Conservation (phyloP, 108 stramenopile genomes). For the Conticribra weissflogii region DNA sequence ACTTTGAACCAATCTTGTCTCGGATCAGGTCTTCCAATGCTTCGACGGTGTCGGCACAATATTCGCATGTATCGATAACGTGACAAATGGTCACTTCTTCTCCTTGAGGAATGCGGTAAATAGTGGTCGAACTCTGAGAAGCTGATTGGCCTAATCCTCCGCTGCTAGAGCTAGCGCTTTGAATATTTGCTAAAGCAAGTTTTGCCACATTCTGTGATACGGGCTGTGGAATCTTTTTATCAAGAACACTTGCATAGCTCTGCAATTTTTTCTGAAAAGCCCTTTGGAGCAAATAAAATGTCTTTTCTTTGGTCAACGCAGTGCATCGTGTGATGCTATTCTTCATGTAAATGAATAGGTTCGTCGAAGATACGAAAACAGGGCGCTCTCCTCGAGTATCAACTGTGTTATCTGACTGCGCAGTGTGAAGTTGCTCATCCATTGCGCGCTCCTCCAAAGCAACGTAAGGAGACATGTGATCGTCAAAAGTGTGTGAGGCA, state of each 20-base stretch:
- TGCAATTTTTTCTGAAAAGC: conserved; percentile 88
- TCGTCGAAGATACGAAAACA: conserved; percentile 92
- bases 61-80: conserved; percentile 96
- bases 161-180: conserved; percentile 23
- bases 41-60: conserved; percentile 95
- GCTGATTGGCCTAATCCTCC: conserved; percentile 5
- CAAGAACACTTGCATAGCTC: conserved; percentile 85
- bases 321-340: conserved; percentile 93
- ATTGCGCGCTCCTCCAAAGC: conserved; percentile 89
- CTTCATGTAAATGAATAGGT: conserved; percentile 97
- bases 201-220: conserved; percentile 41
- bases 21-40: conserved; percentile 94
- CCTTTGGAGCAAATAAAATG: conserved; percentile 89
- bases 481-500: conserved; percentile 91
- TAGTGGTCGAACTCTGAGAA: conserved; percentile 19
- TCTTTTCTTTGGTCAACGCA: conserved; percentile 93
- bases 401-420: conserved; percentile 76
- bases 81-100: conserved; percentile 93
- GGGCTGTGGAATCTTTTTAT: conserved; percentile 73
- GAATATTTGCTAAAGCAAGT: conserved; percentile 54
- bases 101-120: conserved; percentile 75
- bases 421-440: conserved; percentile 87
- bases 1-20: conserved; percentile 88
- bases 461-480: conserved; percentile 97
- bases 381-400: conserved; percentile 91